A percentile compares a stretch with the other conserved stretches of the same genome.
Conservation (phyloP, 78 protist genomes). For the Thecamonas trahens region DNA sequence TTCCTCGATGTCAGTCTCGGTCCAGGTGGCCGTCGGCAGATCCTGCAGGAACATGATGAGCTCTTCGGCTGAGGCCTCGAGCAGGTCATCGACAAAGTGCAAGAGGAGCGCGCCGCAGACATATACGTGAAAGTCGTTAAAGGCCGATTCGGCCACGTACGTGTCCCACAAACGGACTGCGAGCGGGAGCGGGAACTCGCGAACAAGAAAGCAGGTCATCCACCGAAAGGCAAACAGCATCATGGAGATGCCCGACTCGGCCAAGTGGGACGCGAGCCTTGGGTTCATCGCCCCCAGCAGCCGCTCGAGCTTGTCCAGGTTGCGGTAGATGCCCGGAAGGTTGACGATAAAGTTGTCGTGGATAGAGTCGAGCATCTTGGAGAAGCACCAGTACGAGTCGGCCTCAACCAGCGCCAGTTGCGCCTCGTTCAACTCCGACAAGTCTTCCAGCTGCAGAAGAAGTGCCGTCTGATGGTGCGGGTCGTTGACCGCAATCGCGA, state of each 20-base stretch:
- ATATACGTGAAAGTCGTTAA: too few relatives aligned
- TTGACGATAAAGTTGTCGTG: constrained; percentile 90
- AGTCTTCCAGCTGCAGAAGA: too few relatives aligned
- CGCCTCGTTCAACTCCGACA: too few relatives aligned
- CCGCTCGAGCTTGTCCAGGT: constrained; percentile 47
- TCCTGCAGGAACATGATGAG: constrained; percentile 66
- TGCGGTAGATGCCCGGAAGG: constrained; percentile 86
- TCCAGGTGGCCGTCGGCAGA: constrained; percentile 86
- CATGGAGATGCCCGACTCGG: constrained; percentile 50
- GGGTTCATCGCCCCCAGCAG: constrained; percentile 34
- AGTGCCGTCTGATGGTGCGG: too few relatives aligned
- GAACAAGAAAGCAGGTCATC: constrained; percentile 92
- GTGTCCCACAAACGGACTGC: constrained; percentile 82
- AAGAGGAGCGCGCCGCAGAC: too few relatives aligned
- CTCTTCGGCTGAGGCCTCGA: constrained; percentile 19
- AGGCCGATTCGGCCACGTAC: too few relatives aligned
- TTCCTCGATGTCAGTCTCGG: constrained; percentile 56
- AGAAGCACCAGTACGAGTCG: constrained; percentile 88
- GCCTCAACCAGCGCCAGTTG: constrained; percentile 72
- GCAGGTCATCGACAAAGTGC: not conserved
- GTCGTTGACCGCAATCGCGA: too few relatives aligned
- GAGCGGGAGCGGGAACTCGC: constrained; percentile 73
- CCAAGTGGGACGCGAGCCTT: not conserved
- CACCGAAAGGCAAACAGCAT: constrained; percentile 91
- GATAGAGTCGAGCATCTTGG: constrained; percentile 64